Conservation (phyloP, 2,329 filamentous ascomycete species). For the Cladosporium oxysporum region DNA sequence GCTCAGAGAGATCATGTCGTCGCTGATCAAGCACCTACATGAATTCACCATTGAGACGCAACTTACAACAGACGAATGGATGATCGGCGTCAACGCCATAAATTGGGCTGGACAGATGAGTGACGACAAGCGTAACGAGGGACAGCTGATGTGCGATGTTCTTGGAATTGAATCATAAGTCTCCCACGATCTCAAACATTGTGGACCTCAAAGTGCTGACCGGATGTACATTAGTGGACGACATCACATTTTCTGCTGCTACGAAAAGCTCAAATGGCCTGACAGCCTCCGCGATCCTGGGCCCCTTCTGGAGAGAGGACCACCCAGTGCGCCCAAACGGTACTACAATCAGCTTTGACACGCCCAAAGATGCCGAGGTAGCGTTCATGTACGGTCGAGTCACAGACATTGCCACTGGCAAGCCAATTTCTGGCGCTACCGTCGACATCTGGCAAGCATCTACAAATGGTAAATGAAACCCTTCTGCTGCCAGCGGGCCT, state of each 20-base stretch:
- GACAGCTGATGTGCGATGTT: slow-evolving; percentile 60
- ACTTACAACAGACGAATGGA: slow-evolving; percentile 60
- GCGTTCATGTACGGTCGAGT: slow-evolving; percentile 67
- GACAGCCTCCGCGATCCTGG: slow-evolving; percentile 77
- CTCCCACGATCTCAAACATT: neutral
- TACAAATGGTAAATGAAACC: slow-evolving; percentile 56
- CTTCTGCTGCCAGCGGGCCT: neutral
- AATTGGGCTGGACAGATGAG: slow-evolving; percentile 66
- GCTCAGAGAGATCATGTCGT: slow-evolving; percentile 45
- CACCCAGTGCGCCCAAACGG: slow-evolving; percentile 70
- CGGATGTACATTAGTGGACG: slow-evolving; percentile 5
- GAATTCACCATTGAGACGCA: slow-evolving; percentile 62
- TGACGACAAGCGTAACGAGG: slow-evolving; percentile 62
- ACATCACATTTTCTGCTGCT: slow-evolving; percentile 14
- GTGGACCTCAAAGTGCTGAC: neutral
- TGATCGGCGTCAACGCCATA: slow-evolving; percentile 56
- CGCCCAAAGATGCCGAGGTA: slow-evolving; percentile 53
- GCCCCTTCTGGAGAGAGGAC: slow-evolving; percentile 79
- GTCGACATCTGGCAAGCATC: slow-evolving; percentile 81
- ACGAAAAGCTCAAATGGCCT: slow-evolving; percentile 7
- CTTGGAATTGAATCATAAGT: slow-evolving; percentile 53
- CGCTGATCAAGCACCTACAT: slow-evolving; percentile 58
- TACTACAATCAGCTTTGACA: slow-evolving; percentile 60
- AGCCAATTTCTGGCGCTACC: slow-evolving; percentile 65
- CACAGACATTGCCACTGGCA: slow-evolving; percentile 59